Evolutionary conservation across 345 rosid species (phyloP).

Genomic region (Odontarrhena argentea): DNA sequence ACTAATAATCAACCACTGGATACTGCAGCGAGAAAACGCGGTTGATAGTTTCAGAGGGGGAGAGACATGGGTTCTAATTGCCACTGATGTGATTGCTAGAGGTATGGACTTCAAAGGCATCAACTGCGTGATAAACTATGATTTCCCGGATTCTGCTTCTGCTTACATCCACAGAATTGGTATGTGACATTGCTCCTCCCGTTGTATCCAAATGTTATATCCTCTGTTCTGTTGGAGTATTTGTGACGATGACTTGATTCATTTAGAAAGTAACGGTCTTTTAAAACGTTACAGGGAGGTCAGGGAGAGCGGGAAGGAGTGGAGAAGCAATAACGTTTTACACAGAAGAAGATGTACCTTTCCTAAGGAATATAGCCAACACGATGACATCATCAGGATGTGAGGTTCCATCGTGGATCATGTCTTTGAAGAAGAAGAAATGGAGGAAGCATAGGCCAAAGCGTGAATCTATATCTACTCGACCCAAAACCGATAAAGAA

Average conservation of each 20-base stretch:
- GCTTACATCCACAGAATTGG: slow-evolving; percentile 97
- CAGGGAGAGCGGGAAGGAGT: slow-evolving; percentile 88
- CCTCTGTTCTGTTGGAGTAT: not conserved
- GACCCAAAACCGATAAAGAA: slow-evolving; percentile 50
- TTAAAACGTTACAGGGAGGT: slow-evolving; percentile 57
- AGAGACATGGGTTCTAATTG: slow-evolving; percentile 89
- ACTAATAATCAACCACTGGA: slow-evolving; percentile 9
- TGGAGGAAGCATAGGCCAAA: slow-evolving; percentile 85
- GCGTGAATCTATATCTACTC: slow-evolving; percentile 70
- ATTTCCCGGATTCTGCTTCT: slow-evolving; percentile 87
- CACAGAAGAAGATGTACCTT: slow-evolving; percentile 79
- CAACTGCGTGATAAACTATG: slow-evolving; percentile 87
- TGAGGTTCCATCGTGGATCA: slow-evolving; percentile 88
- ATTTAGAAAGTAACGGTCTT: slow-evolving; percentile 3
- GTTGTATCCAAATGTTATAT: not conserved
- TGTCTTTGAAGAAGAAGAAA: slow-evolving; percentile 62
- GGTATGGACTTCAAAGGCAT: slow-evolving; percentile 99
- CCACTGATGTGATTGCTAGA: slow-evolving; percentile 92
- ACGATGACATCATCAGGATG: slow-evolving; percentile 84
- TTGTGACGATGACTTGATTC: not conserved
- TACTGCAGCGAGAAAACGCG: slow-evolving; percentile 71
- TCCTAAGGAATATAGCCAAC: slow-evolving; percentile 80
- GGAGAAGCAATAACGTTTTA: slow-evolving; percentile 90
- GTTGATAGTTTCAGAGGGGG: slow-evolving; percentile 85
- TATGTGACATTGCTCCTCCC: slow-evolving; percentile 37